These are phyloP conservation scores for Musa schizocarpa DNA, from an alignment of 176 grass and related monocot species.

Conservation along the genomic window DNA sequence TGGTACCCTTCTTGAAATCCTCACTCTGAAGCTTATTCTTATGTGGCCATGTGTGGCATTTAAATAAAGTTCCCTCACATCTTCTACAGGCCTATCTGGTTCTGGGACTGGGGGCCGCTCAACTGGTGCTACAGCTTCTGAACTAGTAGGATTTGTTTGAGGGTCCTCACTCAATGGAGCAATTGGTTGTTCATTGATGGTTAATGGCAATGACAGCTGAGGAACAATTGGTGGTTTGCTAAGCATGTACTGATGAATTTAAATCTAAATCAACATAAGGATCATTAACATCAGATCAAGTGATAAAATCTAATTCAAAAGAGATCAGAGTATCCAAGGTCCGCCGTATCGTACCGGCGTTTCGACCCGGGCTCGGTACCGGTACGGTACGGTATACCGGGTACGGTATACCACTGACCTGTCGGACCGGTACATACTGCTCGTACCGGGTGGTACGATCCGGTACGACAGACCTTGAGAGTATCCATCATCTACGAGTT, in stretches of 20 bases:
- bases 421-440: no score
- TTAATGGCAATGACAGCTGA: constrained; percentile 17
- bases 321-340: no score
- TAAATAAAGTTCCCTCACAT: constrained; percentile 2
- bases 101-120: constrained; percentile 17
- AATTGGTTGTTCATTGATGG: constrained; percentile 2
- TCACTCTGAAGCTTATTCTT: no score
- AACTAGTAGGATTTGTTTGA: constrained; percentile 20
- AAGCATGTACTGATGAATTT: constrained; percentile 89
- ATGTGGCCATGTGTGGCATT: background rate
- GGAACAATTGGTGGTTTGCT: constrained; percentile 58
- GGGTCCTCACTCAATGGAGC: background rate
- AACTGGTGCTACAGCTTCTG: background rate
- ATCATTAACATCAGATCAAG: background rate
- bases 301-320: background rate
- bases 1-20: no score
- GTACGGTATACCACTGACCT: no score
- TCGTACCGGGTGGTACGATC: no score
- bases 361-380: no score
- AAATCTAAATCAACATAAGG: constrained; percentile 35
- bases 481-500: no score
- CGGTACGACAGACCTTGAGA: no score
- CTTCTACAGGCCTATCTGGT: background rate
- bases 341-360: no score
- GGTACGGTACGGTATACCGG: no score